Base-by-base conservation (phyloP, 2,329 filamentous ascomycete species). In the Magnaporthales sp. region DNA sequence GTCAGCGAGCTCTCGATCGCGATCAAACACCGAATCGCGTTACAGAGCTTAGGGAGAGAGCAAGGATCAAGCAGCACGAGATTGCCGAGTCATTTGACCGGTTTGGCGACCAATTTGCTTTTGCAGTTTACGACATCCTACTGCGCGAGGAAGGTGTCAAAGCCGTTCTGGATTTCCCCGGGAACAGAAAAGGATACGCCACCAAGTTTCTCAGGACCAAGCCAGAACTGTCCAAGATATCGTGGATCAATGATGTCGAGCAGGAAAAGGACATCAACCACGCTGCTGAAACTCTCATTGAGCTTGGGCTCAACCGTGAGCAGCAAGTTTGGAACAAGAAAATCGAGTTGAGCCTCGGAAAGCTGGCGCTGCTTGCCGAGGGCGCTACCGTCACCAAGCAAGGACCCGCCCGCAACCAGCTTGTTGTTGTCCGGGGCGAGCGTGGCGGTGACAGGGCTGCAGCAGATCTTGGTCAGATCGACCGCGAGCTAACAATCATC, bases 231-330 rank as follows among this genome's bases (percentile, higher is more conserved):
- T 89, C 89, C 30, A 92, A 92, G 72, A 83, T 99, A 61, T 89
- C 89, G 63, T 99, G 95, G 95, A 96, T 99, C 79, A 96, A 99
- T 75, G 93, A 98, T 74, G 84, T 98, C 8, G 83, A 88, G 68
- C 84, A 86, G 27, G 91, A 95, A 74, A 83, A 88, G 67, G 88
- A 97, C 72, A 92, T 92, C 69, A 81, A 86, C 13, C 84, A 86
- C 67, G 93, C 94, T 11, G 89, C 90, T 5, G 80, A 86, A 58
- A 90, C 89, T 0, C 83, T 99, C 62, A 80, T 91, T 60, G 80
- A 86, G 8, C 82, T 93, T 24, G 93, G 91, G 0, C 80, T 89
- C 24, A 83, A 84, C 64, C 86, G 87, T 66, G 93, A 97, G 75
- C 85, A 87, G 65, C 90, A 93, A 71, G 79, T 95, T 4, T 98